Evolutionary conservation across 1,284 basidiomycete species (phyloP).

Genomic region (Xerocomus tenax): DNA sequence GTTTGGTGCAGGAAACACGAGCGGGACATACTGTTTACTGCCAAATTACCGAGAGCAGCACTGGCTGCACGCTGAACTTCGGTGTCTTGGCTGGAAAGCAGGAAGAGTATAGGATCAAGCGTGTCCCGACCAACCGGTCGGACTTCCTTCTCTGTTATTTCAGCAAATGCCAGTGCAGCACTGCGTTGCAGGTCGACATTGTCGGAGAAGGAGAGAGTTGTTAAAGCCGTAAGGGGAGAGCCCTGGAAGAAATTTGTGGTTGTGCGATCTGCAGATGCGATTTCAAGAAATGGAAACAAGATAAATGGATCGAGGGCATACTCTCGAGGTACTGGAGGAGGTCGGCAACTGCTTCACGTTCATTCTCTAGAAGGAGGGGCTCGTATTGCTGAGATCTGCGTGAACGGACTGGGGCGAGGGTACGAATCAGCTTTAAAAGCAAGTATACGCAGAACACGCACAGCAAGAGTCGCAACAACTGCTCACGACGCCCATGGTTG

Average conservation of each 20-base stretch:
- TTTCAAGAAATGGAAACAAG: conserved; percentile 10
- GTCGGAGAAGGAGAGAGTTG: conserved; percentile 96
- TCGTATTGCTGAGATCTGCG: conserved; percentile 83
- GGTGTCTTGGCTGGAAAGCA: conserved; percentile 95
- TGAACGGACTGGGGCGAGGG: conserved; percentile 48
- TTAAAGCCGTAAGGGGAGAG: conserved; percentile 85
- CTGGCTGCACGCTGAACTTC: conserved; percentile 98
- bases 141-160: conserved; percentile 99
- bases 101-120: conserved; percentile 95
- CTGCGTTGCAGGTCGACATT: conserved; percentile 98
- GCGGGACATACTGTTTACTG: conserved; percentile 82
- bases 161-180: conserved; percentile 95
- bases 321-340: conserved; percentile 96
- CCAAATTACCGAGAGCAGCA: conserved; percentile 96
- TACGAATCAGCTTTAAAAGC: conserved; percentile 8
- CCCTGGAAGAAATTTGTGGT: conserved; percentile 95
- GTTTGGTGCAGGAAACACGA: conserved; percentile 18
- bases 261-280: conserved; percentile 65
- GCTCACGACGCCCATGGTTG: conserved; percentile 45
- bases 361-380: conserved; percentile 92
- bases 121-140: conserved; percentile 95
- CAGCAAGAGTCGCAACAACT: conserved; percentile 77
- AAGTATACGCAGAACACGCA: conserved; percentile 34
- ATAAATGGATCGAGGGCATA: conserved; percentile 32
- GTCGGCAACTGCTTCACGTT: conserved; percentile 97